Evolutionary conservation across 129 eudicot genomes (phyloP), one percentile per base, ranked within the genome.

Genomic region (Lonicera japonica): DNA sequence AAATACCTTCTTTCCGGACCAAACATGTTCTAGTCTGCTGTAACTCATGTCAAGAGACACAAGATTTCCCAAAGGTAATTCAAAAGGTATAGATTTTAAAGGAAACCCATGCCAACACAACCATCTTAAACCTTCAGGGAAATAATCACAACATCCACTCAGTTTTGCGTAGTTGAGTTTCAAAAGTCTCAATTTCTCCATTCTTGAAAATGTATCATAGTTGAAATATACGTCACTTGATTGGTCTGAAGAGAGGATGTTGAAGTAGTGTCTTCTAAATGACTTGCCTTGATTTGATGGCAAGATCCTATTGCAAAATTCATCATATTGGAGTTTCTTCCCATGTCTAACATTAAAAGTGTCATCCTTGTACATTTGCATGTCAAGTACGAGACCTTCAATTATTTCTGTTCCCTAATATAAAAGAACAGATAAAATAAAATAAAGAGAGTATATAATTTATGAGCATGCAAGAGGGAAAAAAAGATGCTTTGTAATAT

Each of bases 101-200:
- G 67, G 63, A 48, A 75, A 64, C 20, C 80, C 75, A 64, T 69
- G 79, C 74, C 70, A 67, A 46, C 65, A 56, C 22, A 68, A 15
- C 79, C 75, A 75, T 50, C 70, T 62, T 63, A 75, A 62, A 14
- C 63, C 56, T 34, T 11, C 25, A 47, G 75, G 79, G 46, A 75
- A 56, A 17, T 69, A 11, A 12, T 36, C 41, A 41, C 56, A 63
- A 51, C 60, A 25, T 41, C 79, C 79, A 15, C 12, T 11, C 21
- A 68, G 56, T 56, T 50, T 54, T 56, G 63, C 79, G 39, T 75
- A 47, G 16, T 69, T 57, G 19, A 68, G 74, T 34, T 45, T 53
- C 14, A 74, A 64, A 24, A 74, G 16, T 45, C 43, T 74, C 20
- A 74, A 24, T 14, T 67, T 61, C 17, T 21, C 2, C 70, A 74